Percentiles rank a stretch among this genome's conserved stretches.
Evolutionary conservation across 2,329 filamentous ascomycete species (phyloP).

Genomic region (Lecanicillium sp.): DNA sequence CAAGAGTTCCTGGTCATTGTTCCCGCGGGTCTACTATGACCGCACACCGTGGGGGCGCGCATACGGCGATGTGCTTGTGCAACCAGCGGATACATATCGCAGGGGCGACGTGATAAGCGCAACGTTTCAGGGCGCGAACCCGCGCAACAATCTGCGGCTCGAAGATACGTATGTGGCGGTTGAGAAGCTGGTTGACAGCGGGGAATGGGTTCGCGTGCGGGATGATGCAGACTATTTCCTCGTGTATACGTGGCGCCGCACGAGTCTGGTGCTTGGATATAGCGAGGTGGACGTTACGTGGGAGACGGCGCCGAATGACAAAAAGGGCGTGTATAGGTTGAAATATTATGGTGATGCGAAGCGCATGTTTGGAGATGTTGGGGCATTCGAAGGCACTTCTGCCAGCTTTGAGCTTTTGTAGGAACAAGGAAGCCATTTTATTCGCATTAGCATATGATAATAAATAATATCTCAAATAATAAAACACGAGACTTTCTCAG

Average conservation of each 20-base stretch:
- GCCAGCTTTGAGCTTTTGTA: slow-evolving; percentile 49
- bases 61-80: slow-evolving; percentile 60
- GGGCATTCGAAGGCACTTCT: slow-evolving; percentile 60
- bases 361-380: slow-evolving; percentile 50
- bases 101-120: slow-evolving; percentile 55
- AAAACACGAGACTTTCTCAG: too few relatives aligned
- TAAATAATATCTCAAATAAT: too few relatives aligned
- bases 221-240: slow-evolving; percentile 79
- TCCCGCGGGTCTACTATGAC: slow-evolving; percentile 70
- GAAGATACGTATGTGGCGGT: slow-evolving; percentile 72
- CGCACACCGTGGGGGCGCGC: slow-evolving; percentile 51
- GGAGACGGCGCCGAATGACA: slow-evolving; percentile 49
- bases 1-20: slow-evolving; percentile 65
- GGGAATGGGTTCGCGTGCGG: slow-evolving; percentile 55
- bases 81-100: slow-evolving; percentile 45
- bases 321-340: slow-evolving; percentile 63
- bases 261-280: slow-evolving; percentile 57
- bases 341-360: slow-evolving; percentile 82
- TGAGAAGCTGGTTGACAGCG: slow-evolving; percentile 45
- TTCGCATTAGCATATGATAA: too few relatives aligned
- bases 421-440: too few relatives aligned
- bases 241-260: slow-evolving; percentile 71
- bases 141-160: slow-evolving; percentile 75
- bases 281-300: slow-evolving; percentile 74
- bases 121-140: slow-evolving; percentile 79